Conservation (phyloP, 2,329 filamentous ascomycete genomes). For the Ceratocystis ficicola region DNA sequence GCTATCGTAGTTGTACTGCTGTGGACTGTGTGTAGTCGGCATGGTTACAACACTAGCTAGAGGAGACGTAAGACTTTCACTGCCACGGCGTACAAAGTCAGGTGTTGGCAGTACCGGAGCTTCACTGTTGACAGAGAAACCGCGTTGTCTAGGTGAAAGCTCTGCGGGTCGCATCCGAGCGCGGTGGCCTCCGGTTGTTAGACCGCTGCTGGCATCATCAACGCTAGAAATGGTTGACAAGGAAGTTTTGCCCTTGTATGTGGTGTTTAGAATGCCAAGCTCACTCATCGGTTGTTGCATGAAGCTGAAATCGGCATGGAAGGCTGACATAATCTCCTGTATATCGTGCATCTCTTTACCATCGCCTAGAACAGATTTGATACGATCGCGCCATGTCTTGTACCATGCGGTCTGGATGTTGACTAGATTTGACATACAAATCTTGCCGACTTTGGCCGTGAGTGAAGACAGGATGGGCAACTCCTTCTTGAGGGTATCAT, state of each 20-base stretch:
- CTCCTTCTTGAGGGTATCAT: constrained; percentile 86
- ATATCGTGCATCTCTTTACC: constrained; percentile 50
- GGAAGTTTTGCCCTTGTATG: constrained; percentile 45
- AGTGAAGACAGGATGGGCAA: constrained; percentile 70
- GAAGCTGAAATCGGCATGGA: constrained; percentile 65
- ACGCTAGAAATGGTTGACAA: constrained; percentile 47
- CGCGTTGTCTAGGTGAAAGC: constrained; percentile 42
- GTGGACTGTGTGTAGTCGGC: constrained; percentile 34
- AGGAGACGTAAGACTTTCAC: constrained; percentile 53
- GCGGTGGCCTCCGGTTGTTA: constrained; percentile 31
- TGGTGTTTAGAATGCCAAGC: constrained; percentile 69
- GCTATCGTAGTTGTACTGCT: constrained; percentile 46
- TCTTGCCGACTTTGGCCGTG: constrained; percentile 73
- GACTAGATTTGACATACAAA: constrained; percentile 71
- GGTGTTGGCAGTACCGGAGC: constrained; percentile 50
- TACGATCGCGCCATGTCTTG: constrained; percentile 69
- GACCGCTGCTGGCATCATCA: constrained; percentile 32
- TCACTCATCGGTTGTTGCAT: constrained; percentile 59
- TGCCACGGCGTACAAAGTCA: constrained; percentile 53
- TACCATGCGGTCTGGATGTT: constrained; percentile 77
- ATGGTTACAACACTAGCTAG: constrained; percentile 34
- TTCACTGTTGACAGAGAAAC: constrained; percentile 51
- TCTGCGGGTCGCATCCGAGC: constrained; percentile 40
- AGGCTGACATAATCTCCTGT: constrained; percentile 61
- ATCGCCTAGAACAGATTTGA: constrained; percentile 60